phyloP scores from a whole-genome alignment of 257 asterid species.

The Solanum bulbocastanum region DNA sequence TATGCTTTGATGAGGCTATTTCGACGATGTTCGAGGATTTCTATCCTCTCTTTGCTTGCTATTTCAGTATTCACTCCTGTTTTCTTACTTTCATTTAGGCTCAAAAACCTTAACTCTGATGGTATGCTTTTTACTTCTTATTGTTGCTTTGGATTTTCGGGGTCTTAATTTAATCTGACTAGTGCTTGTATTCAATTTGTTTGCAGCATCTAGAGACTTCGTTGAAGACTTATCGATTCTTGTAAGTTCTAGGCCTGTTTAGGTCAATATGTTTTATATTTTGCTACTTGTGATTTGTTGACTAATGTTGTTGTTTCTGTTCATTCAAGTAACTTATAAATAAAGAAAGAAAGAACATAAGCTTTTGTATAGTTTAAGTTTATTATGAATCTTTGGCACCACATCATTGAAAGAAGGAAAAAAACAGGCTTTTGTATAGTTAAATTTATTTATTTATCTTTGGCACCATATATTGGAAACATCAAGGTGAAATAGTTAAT shows the following conservation, averaged over 20 bases:
- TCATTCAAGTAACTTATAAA: neutral
- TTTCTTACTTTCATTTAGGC: slow-evolving; percentile 49
- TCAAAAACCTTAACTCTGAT: slow-evolving; percentile 44
- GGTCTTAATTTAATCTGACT: neutral
- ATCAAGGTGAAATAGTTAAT: neutral
- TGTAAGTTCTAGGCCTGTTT: neutral
- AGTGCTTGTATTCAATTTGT: slow-evolving; percentile 2
- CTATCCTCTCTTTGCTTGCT: slow-evolving; percentile 74
- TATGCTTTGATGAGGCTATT: slow-evolving; percentile 43
- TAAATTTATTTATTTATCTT: neutral
- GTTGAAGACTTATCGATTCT: slow-evolving; percentile 66
- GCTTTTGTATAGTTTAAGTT: neutral
- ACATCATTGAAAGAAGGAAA: neutral
- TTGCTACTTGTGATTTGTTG: neutral
- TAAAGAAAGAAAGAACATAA: neutral
- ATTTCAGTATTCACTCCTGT: slow-evolving; percentile 55
- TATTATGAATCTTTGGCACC: neutral
- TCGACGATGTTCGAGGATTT: slow-evolving; percentile 67
- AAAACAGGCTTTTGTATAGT: neutral
- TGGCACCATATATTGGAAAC: neutral
- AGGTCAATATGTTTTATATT: neutral
- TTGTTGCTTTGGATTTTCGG: neutral
- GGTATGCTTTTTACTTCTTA: slow-evolving; percentile 19
- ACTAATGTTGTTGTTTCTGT: neutral
- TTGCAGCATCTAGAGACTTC: slow-evolving; percentile 45